phyloP scores from a whole-genome alignment of 176 grass and related monocot genomes.

The Eragrostis curvula region DNA sequence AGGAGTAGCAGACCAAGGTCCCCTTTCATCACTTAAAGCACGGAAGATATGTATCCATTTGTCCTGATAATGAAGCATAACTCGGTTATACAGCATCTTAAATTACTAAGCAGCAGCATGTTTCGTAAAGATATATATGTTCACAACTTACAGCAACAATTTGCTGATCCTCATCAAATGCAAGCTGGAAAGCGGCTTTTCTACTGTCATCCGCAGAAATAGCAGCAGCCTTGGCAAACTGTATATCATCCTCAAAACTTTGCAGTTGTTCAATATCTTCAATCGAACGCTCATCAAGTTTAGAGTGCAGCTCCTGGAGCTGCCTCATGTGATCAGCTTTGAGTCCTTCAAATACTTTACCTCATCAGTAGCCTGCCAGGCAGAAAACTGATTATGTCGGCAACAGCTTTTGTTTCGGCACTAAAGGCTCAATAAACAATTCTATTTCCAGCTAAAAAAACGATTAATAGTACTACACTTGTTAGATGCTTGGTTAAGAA shows the following conservation, averaged over 20 bases:
- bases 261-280: slow-evolving; percentile 68
- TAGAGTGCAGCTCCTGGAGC: slow-evolving; percentile 82
- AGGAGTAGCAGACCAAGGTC: slow-evolving; percentile 88
- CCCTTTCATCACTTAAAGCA: slow-evolving; percentile 89
- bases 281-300: slow-evolving; percentile 71
- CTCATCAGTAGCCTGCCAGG: slow-evolving; percentile 80
- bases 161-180: slow-evolving; percentile 94
- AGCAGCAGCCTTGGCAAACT: slow-evolving; percentile 69
- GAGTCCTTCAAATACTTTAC: slow-evolving; percentile 71
- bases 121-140: slow-evolving; percentile 32
- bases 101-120: slow-evolving; percentile 31
- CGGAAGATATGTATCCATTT: slow-evolving; percentile 96
- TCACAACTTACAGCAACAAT: slow-evolving; percentile 82
- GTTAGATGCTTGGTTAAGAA: not conserved
- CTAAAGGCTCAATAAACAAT: not conserved
- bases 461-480: not conserved
- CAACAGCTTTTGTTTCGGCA: slow-evolving; percentile 28
- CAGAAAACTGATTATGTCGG: slow-evolving; percentile 36
- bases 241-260: slow-evolving; percentile 88
- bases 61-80: slow-evolving; percentile 61
- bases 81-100: slow-evolving; percentile 13
- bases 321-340: slow-evolving; percentile 78
- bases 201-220: slow-evolving; percentile 80
- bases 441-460: slow-evolving; percentile 17
- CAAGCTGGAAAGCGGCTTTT: slow-evolving; percentile 81